A percentile compares a stretch with the other conserved stretches of the same genome.
Evolutionary conservation across 441 rosid species (phyloP).

Genomic region (Jatropha podagrica): DNA sequence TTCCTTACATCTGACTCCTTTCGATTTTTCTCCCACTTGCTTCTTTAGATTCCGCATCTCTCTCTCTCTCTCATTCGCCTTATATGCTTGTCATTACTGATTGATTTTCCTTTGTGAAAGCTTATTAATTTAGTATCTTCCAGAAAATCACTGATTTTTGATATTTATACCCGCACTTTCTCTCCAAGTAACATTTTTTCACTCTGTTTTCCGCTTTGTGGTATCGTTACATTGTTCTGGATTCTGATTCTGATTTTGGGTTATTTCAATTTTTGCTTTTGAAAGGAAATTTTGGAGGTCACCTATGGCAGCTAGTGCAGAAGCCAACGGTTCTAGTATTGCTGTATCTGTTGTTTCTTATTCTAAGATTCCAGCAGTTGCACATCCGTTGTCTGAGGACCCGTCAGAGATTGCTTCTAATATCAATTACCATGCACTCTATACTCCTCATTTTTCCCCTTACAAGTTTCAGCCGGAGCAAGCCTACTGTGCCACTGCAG

Average conservation of each 20-base stretch:
- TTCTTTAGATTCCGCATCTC: not conserved
- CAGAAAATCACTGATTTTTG: not conserved
- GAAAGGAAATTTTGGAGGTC: slow-evolving; percentile 20
- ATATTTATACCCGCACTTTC: not conserved
- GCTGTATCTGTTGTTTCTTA: slow-evolving; percentile 32
- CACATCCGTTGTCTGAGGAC: slow-evolving; percentile 62
- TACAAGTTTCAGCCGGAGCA: slow-evolving; percentile 89
- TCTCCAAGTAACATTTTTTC: not conserved
- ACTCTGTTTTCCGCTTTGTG: not conserved
- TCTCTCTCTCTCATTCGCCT: not conserved
- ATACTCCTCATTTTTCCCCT: slow-evolving; percentile 92
- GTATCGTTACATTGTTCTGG: not conserved
- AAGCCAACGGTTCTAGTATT: slow-evolving; percentile 35
- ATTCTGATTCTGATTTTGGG: not conserved
- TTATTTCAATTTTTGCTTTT: not conserved
- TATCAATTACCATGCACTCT: slow-evolving; percentile 74
- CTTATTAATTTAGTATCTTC: not conserved
- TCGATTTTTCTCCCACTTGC: not conserved
- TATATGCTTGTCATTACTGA: not conserved
- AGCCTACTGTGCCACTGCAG: slow-evolving; percentile 84
- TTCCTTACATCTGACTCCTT: not conserved
- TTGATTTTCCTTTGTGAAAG: slow-evolving; percentile 4
- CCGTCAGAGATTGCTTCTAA: slow-evolving; percentile 74
- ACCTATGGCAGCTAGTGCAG: slow-evolving; percentile 39
- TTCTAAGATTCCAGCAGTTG: slow-evolving; percentile 47